Base-by-base conservation (phyloP, 73 alveolate species). In the Paramecium biaurelia region DNA sequence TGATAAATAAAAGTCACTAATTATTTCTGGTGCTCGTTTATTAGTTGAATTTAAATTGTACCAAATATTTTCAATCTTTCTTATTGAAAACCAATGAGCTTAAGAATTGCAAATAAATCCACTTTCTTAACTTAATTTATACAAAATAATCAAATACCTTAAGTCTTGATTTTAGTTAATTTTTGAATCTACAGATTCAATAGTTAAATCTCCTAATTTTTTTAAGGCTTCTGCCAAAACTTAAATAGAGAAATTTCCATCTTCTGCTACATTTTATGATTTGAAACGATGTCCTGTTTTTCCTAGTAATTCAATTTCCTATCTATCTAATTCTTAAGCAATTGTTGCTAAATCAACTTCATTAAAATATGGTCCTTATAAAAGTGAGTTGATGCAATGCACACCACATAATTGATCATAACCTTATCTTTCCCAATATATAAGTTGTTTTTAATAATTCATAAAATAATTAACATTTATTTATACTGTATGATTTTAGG, bases 341-440 rank as follows among this genome's bases (percentile, higher is more conserved):
- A 96, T 94, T 76, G 92, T 92, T 26, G 97, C 95, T 86, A 98
- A 79, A 7, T 93, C 79, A 9, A 96, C 93, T 53, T 96, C 97
- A 84, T 96, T 98, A 70, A 93, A 95, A 57, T 57, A 96, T 6
- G 99, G 99, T 7, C 99, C 99, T 85, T 98, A 95, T 30, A 98
- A 97, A 23, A 98, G 92, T 20, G 97, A 82, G 70, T 98, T 98
- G 59, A 98, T 85, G 26, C 98, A 92, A 90, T 98, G 99, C 58
- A 96, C 97, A 47, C 99, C 99, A 76, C 99, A 98, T 92, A 98
- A 87, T 95, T 96, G 85, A 93, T 98, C 99, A 57, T 95, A 92
- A 3, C 98, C 98, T 89, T 98, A 97, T 45, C 96, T 95, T 92
- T 98, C 99, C 97, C 97, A 98, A 93, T 98, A 98, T 57, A 98